Evolutionary conservation across 306 rosid species (phyloP).

Genomic region (Begonia fuchsioides): DNA sequence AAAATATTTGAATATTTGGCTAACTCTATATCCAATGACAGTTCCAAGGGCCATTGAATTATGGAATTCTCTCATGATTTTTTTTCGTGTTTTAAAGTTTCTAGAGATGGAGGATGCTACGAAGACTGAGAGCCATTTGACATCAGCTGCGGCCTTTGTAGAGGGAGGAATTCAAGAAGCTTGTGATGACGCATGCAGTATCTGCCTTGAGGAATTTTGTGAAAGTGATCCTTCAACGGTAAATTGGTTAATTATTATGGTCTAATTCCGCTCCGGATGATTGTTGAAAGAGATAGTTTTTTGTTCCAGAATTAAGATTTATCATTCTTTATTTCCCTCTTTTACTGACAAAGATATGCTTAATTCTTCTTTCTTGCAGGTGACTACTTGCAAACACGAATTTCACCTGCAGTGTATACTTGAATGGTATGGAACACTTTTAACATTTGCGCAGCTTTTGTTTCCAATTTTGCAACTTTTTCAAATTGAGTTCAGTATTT

Average conservation of each 20-base stretch:
- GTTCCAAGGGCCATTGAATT: too few relatives aligned
- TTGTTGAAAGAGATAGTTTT: neutral
- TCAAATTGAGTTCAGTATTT: too few relatives aligned
- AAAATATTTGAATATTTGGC: too few relatives aligned
- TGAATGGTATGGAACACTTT: constrained; percentile 52
- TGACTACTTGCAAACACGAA: constrained; percentile 79
- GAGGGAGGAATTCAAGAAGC: constrained; percentile 92
- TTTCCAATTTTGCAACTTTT: too few relatives aligned
- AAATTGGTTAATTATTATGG: constrained; percentile 7
- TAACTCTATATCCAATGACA: too few relatives aligned
- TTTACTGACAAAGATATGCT: constrained; percentile 2
- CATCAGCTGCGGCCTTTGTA: constrained; percentile 83
- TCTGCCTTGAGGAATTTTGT: constrained; percentile 87
- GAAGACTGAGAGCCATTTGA: constrained; percentile 34
- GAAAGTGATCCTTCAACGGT: constrained; percentile 78
- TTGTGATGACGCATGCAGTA: constrained; percentile 84
- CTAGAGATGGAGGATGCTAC: constrained; percentile 35
- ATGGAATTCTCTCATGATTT: neutral
- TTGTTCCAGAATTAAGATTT: constrained; percentile 7
- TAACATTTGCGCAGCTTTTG: neutral
- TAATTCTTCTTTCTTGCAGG: constrained; percentile 31
- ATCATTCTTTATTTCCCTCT: neutral
- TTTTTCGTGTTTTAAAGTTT: constrained; percentile 22
- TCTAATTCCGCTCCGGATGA: neutral
- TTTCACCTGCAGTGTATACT: constrained; percentile 95